Evolutionary conservation across 2,329 filamentous ascomycete genomes (phyloP), one percentile per base, ranked within the genome.

Genomic region (Diplocarpon rosae): DNA sequence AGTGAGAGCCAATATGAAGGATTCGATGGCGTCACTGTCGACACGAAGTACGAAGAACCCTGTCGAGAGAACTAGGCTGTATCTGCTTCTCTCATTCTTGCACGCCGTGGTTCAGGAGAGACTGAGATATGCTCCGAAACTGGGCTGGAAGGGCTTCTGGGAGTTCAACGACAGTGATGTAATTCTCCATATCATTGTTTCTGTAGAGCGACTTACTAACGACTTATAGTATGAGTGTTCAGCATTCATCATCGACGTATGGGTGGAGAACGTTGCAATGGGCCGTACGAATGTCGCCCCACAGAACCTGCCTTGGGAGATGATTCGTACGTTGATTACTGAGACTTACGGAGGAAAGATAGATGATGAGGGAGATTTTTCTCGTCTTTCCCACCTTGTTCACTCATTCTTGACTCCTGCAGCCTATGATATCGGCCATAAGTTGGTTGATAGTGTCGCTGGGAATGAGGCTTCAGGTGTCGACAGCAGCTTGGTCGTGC

Each of bases 141-240:
- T 98, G 44, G 92, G 92, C 49, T 98, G 92, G 92, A 95, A 94
- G 70, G 87, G 88, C 43, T 95, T 95, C 73, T 98, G 93, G 92
- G 93, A 98, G 66, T 98, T 98, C 66, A 98, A 98, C 62, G 93
- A 98, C 65, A 94, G 89, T 56, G 92, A 98, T 66, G 86, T 93
- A 77, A 84, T 85, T 80, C 13, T 27, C 5, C n/a, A 2, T 28
- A 16, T 14, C 27, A n/a, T 43, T 5, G 7, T 16, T 3, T 34
- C 8, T 14, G 85, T 54, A 89, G 95, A 33, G 10, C n/a, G 24
- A 37, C 5, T 33, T 57, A 43, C 65, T 71, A 59, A 67, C 30
- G 27, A 39, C 16, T 17, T 11, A 39, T 56, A 92, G 85, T 96
- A 96, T 65, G 90, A 98, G 73, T 98, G 92, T 67, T 95, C 85